phyloP scores from a whole-genome alignment of 108 stramenopile genomes.

The Pseudonitzschia delicatissima region DNA sequence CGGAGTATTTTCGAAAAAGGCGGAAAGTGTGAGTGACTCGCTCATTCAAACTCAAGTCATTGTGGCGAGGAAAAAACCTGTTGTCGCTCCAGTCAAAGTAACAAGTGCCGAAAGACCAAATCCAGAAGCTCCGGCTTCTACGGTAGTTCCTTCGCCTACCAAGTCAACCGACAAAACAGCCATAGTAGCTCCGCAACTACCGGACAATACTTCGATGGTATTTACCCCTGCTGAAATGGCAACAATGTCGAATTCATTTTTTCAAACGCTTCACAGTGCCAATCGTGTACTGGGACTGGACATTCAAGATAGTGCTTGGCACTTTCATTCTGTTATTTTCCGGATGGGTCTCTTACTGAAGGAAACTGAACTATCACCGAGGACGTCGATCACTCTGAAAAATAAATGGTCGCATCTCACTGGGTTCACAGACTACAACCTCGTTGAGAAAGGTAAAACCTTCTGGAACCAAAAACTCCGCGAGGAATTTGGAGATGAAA shows the following conservation, averaged over 20 bases:
- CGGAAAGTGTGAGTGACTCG: background rate
- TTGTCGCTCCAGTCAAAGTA: conserved; percentile 3
- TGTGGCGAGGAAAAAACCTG: conserved; percentile 33
- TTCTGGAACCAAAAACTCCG: conserved; percentile 11
- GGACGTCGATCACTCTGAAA: background rate
- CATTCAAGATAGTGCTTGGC: background rate
- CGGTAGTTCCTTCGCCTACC: background rate
- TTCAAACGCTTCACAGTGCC: background rate
- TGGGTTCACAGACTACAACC: background rate
- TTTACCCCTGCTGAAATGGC: conserved; percentile 3
- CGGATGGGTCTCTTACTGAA: background rate
- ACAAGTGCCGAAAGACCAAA: conserved; percentile 11
- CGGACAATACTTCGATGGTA: conserved; percentile 7
- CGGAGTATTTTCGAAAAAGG: conserved; percentile 30
- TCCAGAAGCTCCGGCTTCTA: background rate
- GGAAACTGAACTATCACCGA: background rate
- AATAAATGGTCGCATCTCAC: conserved; percentile 10
- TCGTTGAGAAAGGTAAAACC: conserved; percentile 2
- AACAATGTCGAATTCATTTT: background rate
- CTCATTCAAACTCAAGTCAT: conserved; percentile 19
- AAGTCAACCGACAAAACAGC: background rate
- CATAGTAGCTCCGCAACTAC: background rate
- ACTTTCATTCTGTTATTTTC: background rate
- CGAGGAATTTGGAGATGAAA: conserved; percentile 10
- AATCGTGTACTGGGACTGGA: conserved; percentile 10